phyloP scores from a whole-genome alignment of 176 grass and related monocot species.

The Bonia amplexicaulis region DNA sequence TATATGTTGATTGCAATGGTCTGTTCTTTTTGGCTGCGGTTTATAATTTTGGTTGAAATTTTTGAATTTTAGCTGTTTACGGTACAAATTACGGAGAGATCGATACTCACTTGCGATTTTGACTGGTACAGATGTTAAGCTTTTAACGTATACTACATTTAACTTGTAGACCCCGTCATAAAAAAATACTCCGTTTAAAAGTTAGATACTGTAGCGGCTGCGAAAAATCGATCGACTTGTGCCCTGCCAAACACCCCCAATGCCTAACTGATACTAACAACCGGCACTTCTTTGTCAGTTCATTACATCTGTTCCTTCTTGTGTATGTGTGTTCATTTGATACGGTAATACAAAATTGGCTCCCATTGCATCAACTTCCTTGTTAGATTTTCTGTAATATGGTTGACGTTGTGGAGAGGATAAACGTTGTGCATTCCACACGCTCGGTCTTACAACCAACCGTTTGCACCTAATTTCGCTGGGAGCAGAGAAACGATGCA shows the following conservation, averaged over 20 bases:
- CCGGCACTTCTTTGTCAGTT: not conserved
- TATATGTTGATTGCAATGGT: conserved; percentile 10
- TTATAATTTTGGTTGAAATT: no score
- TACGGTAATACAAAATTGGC: not conserved
- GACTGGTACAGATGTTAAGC: no score
- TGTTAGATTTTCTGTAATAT: not conserved
- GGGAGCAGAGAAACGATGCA: not conserved
- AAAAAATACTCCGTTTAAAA: no score
- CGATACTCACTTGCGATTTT: no score
- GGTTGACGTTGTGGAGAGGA: not conserved
- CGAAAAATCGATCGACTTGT: no score
- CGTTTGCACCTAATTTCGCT: not conserved
- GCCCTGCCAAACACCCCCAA: no score
- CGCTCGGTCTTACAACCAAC: not conserved
- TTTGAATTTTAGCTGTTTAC: no score
- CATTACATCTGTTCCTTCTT: not conserved
- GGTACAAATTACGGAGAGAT: no score
- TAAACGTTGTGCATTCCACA: not conserved
- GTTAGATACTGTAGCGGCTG: no score
- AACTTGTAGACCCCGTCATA: no score
- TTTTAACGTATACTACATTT: no score
- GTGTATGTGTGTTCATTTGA: not conserved
- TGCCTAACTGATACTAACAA: conserved; percentile 23
- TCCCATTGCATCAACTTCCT: not conserved
- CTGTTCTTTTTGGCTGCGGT: no score